Evolutionary conservation across 768 basidiomycete genomes (phyloP).

Genomic region (Naganishia antarctica): DNA sequence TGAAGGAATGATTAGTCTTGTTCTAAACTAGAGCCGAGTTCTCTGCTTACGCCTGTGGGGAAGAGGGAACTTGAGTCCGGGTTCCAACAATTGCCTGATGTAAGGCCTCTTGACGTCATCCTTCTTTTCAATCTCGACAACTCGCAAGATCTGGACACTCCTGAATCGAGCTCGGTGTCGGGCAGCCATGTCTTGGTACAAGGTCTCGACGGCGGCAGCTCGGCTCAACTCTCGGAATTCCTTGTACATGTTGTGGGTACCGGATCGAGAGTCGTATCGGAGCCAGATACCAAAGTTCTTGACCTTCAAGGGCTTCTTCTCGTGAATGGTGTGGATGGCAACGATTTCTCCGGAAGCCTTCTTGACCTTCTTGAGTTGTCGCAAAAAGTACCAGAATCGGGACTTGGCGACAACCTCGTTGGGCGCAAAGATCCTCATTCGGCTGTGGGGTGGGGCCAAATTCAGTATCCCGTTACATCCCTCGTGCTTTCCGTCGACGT

Average conservation of each 20-base stretch:
- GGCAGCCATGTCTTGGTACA: slow-evolving; percentile 99
- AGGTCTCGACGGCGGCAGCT: slow-evolving; percentile 86
- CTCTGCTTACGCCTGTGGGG: slow-evolving; percentile 60
- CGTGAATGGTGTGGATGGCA: slow-evolving; percentile 92
- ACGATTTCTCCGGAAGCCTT: slow-evolving; percentile 99
- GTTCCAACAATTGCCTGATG: slow-evolving; percentile 90
- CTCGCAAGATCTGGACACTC: slow-evolving; percentile 98
- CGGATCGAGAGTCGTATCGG: slow-evolving; percentile 97
- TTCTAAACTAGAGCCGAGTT: no score
- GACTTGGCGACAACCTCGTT: slow-evolving; percentile 99
- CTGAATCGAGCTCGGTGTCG: slow-evolving; percentile 98
- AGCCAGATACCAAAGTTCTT: slow-evolving; percentile 99
- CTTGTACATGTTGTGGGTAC: slow-evolving; percentile 80
- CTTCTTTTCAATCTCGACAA: slow-evolving; percentile 88
- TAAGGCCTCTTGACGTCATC: slow-evolving; percentile 91
- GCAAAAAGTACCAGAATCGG: slow-evolving; percentile 99
- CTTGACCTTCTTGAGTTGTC: slow-evolving; percentile 98
- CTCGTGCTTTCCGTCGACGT: neutral
- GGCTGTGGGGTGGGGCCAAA: no score
- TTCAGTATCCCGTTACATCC: no score
- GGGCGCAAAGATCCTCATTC: slow-evolving; percentile 98
- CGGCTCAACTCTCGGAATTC: slow-evolving; percentile 87
- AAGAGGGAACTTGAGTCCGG: slow-evolving; percentile 92
- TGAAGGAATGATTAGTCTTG: neutral
- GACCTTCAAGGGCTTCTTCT: slow-evolving; percentile 95